phyloP scores from a whole-genome alignment of 1,139 yeast species.

The Nadsonia commutata region DNA sequence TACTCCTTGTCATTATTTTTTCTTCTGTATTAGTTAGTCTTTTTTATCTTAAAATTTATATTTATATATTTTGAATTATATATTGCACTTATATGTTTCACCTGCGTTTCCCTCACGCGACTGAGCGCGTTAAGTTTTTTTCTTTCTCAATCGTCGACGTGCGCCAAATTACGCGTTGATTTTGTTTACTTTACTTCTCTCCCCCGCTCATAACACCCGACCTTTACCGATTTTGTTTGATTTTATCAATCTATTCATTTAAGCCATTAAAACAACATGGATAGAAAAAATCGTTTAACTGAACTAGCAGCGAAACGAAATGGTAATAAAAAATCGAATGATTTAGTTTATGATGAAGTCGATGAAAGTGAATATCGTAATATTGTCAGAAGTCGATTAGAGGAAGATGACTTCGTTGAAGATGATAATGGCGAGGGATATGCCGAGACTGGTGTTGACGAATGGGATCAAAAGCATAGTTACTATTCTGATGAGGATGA shows the following conservation, averaged over 20 bases:
- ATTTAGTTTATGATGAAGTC: constrained; percentile 67
- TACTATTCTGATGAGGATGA: constrained; percentile 39
- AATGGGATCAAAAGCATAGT: constrained; percentile 48
- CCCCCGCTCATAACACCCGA: too few relatives aligned
- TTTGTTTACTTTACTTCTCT: too few relatives aligned
- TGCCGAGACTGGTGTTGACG: constrained; percentile 83
- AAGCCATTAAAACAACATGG: too few relatives aligned
- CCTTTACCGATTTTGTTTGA: too few relatives aligned
- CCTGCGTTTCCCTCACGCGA: too few relatives aligned
- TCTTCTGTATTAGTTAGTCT: not conserved
- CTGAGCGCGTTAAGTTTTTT: too few relatives aligned
- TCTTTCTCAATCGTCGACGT: too few relatives aligned
- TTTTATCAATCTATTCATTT: too few relatives aligned
- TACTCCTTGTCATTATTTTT: constrained; percentile 1
- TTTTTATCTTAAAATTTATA: too few relatives aligned
- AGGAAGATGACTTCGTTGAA: constrained; percentile 85
- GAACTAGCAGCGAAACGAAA: not conserved
- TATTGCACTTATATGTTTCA: too few relatives aligned
- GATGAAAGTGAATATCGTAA: constrained; percentile 67
- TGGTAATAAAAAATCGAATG: constrained; percentile 16
- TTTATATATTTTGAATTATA: too few relatives aligned
- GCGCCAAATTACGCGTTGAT: too few relatives aligned
- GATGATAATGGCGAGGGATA: constrained; percentile 88
- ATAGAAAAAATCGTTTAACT: not conserved
- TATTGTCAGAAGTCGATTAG: constrained; percentile 63